A percentile compares a stretch with the other conserved stretches of the same genome.
These are phyloP conservation scores for Urtica urens DNA, from an alignment of 306 rosid species.

Conservation along the genomic window DNA sequence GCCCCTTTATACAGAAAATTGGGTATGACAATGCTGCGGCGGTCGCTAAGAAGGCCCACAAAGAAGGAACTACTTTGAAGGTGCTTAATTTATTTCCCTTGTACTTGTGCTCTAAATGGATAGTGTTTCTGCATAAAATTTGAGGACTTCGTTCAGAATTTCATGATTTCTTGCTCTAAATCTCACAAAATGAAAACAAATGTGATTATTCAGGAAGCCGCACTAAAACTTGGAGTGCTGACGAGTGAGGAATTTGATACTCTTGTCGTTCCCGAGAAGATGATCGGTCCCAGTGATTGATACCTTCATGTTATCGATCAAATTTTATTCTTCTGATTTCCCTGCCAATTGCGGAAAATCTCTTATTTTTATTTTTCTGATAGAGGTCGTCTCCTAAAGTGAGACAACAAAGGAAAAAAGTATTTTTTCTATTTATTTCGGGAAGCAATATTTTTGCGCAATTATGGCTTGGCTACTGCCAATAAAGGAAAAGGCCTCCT, in stretches of 20 bases:
- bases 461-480: not conserved
- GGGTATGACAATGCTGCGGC: conserved; percentile 98
- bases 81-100: conserved; percentile 28
- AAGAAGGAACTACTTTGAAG: conserved; percentile 87
- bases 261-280: conserved; percentile 94
- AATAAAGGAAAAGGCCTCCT: conserved; percentile 23
- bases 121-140: not conserved
- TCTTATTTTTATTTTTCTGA: not conserved
- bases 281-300: conserved; percentile 84
- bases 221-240: conserved; percentile 79
- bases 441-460: conserved; percentile 28
- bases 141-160: not conserved
- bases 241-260: conserved; percentile 68
- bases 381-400: not conserved
- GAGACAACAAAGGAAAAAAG: not conserved
- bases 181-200: conserved; percentile 6
- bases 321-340: conserved; percentile 5
- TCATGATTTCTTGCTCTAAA: not conserved
- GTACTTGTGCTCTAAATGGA: not conserved
- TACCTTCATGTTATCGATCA: conserved; percentile 1
- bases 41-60: conserved; percentile 96
- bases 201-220: conserved; percentile 79
- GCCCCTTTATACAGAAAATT: conserved; percentile 55
- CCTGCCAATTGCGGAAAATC: not conserved
- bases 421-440: not conserved